Evolutionary conservation across 2,329 filamentous ascomycete genomes (phyloP).

Genomic region (Colletotrichum somersetense): DNA sequence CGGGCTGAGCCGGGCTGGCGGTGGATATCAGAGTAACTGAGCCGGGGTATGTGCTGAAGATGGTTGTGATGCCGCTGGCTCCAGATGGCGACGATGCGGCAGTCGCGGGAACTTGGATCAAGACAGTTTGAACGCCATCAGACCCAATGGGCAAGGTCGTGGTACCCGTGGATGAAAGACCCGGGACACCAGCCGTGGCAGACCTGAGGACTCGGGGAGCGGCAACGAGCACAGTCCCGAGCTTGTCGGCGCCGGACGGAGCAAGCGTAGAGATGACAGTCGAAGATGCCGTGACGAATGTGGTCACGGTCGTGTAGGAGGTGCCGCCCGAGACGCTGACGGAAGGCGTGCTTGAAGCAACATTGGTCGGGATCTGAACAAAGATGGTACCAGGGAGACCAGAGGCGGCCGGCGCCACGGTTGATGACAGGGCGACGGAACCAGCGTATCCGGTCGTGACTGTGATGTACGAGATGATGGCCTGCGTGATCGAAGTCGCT

Average conservation of each 20-base stretch:
- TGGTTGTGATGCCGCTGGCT: slow-evolving; percentile 16
- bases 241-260: background rate
- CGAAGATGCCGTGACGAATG: slow-evolving; percentile 5
- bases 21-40: slow-evolving; percentile 21
- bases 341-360: background rate
- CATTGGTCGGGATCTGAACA: slow-evolving; percentile 25
- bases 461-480: slow-evolving; percentile 32
- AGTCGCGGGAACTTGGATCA: slow-evolving; percentile 9
- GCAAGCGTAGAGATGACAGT: slow-evolving; percentile 9
- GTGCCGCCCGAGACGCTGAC: background rate
- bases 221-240: slow-evolving; percentile 20
- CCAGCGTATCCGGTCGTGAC: slow-evolving; percentile 32
- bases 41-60: slow-evolving; percentile 24
- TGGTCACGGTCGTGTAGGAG: slow-evolving; percentile 6
- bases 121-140: slow-evolving; percentile 26
- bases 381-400: slow-evolving; percentile 32
- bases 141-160: slow-evolving; percentile 23
- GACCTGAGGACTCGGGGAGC: slow-evolving; percentile 1
- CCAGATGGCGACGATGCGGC: background rate
- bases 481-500: slow-evolving; percentile 18
- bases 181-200: slow-evolving; percentile 2
- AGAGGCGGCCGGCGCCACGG: slow-evolving; percentile 28
- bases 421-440: slow-evolving; percentile 11
- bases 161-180: slow-evolving; percentile 3
- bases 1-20: background rate